Evolutionary conservation across 441 rosid species (phyloP), one percentile per base, ranked within the genome.

Genomic region (Macaranga tanarius): DNA sequence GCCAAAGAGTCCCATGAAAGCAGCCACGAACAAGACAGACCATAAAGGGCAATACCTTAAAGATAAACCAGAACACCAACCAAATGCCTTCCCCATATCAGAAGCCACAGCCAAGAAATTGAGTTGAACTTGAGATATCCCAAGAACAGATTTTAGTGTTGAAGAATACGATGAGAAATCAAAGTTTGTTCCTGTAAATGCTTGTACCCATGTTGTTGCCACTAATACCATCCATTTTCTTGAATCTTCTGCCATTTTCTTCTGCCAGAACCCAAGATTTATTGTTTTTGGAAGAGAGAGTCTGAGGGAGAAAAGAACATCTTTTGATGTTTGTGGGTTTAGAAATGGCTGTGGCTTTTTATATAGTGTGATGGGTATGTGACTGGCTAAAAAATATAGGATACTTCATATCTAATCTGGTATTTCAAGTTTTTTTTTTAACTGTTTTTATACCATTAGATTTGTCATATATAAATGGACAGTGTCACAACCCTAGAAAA

Each of bases 81-180:
- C 97, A 58, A 93, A 86, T 40, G 85, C 91, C 75, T 93, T 93
- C 0, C 98, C 97, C 81, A 93, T 72, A 79, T 91, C 94, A 44
- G 98, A 93, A 10, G 97, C 98, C 26, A 89, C 90, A 0, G 97
- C 86, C 58, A 93, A 84, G 67, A 84, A 90, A 73, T 90, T 91
- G 10, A 93, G 79, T 62, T 91, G 92, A 2, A 91, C 86, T 77
- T 93, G 98, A 0, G 98, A 88, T 40, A 93, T 86, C 67, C 92
- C 95, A 7, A 93, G 85, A 70, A 89, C 92, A 42, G 92, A 75
- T 78, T 93, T 93, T 61, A 91, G 56, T 0, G 76, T 64, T 10
- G 98, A 85, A 8, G 97, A 93, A 74, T 93, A 93, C n/a, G 92
- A 79, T 4, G 97, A 90, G 85, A 93, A 93, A 75, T 93, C 97